Percentiles rank a stretch among this genome's conserved stretches.
Conservation (phyloP, 371 early-diverging fungal species). For the Entomophthora muscae region DNA sequence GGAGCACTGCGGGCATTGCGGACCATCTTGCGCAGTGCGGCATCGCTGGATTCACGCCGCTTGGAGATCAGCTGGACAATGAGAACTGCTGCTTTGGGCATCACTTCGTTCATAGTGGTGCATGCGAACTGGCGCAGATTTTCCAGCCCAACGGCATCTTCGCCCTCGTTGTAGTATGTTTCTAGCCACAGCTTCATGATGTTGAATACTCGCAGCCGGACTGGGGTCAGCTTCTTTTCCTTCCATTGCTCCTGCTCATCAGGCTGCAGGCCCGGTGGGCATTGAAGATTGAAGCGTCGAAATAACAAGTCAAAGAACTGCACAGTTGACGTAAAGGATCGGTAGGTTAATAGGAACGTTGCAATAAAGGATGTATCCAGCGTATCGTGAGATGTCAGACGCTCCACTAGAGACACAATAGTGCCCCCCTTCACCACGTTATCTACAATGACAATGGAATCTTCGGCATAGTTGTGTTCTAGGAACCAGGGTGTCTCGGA, state of each 20-base stretch:
- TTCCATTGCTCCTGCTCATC: constrained; percentile 61
- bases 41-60: constrained; percentile 27
- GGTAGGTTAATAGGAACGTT: constrained; percentile 79
- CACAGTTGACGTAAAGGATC: constrained; percentile 58
- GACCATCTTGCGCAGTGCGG: constrained; percentile 34
- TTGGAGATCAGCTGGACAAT: constrained; percentile 47
- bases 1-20: constrained; percentile 36
- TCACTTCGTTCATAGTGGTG: constrained; percentile 49
- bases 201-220: constrained; percentile 76
- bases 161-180: constrained; percentile 59
- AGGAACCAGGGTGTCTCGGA: constrained; percentile 43
- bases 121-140: constrained; percentile 58
- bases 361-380: constrained; percentile 55
- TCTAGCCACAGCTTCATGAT: constrained; percentile 87
- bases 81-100: constrained; percentile 46
- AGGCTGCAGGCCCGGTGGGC: constrained; percentile 42
- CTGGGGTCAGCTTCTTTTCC: constrained; percentile 68
- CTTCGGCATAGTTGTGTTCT: constrained; percentile 40
- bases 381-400: constrained; percentile 72
- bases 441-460: constrained; percentile 64
- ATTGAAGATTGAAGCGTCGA: constrained; percentile 44
- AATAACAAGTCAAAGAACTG: constrained; percentile 54
- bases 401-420: constrained; percentile 57
- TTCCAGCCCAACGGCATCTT: constrained; percentile 42
- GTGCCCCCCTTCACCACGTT: constrained; percentile 82